phyloP scores from a whole-genome alignment of 305 asterid species.

The Fraxinus velutina region DNA sequence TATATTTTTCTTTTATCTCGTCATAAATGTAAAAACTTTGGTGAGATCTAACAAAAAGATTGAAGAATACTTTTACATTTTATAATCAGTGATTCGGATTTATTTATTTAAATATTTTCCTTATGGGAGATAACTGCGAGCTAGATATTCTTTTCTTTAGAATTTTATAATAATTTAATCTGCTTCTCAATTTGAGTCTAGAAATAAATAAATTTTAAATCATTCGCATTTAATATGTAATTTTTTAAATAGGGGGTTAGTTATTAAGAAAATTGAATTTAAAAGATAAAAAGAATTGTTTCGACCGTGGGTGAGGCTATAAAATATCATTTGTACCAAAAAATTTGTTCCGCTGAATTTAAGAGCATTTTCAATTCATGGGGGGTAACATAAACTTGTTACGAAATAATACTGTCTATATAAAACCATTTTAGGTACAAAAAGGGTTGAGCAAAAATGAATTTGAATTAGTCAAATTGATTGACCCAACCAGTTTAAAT shows the following conservation, averaged over 20 bases:
- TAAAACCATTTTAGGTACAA: neutral
- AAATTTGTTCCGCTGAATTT: neutral
- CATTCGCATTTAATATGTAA: neutral
- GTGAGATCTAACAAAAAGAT: neutral
- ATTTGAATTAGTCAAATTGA: neutral
- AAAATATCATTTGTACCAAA: neutral
- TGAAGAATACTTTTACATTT: neutral
- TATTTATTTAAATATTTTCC: neutral
- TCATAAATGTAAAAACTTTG: neutral
- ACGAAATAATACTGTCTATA: neutral
- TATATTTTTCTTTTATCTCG: neutral
- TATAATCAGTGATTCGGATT: neutral
- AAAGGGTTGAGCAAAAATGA: neutral
- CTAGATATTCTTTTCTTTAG: neutral
- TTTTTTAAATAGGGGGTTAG: neutral
- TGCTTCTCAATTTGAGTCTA: neutral
- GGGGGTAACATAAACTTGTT: neutral
- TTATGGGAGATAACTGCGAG: neutral
- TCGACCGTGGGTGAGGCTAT: neutral
- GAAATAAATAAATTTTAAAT: no score
- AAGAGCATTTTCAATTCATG: neutral
- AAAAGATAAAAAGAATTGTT: neutral
- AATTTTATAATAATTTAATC: neutral
- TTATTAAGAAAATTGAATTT: neutral
- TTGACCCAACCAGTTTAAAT: neutral